Conservation (phyloP, 176 grass and related monocot genomes). For the Juncus effusus region DNA sequence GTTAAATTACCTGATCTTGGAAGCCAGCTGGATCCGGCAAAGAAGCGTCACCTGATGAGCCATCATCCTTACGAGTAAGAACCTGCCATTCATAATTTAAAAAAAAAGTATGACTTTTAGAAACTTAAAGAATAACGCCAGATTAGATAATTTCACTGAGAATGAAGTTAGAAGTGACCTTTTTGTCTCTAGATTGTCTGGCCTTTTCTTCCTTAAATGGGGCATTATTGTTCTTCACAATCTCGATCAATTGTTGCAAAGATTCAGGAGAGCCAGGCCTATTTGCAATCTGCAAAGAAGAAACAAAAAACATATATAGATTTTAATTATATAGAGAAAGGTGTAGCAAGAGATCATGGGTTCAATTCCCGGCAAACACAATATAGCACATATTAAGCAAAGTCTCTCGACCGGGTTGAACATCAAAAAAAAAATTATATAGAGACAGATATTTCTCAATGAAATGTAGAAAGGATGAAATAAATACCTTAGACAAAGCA, state of each 20-base stretch:
- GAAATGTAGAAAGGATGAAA: neutral
- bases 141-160: neutral
- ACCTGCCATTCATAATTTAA: constrained; percentile 42
- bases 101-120: constrained; percentile 7
- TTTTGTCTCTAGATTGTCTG: constrained; percentile 58
- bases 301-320: constrained; percentile 15
- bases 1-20: constrained; percentile 66
- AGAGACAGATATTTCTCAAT: neutral
- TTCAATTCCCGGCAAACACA: too few relatives aligned
- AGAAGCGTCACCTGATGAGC: constrained; percentile 42
- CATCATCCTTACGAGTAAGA: constrained; percentile 59
- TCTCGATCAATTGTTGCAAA: constrained; percentile 73
- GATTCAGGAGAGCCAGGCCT: constrained; percentile 82
- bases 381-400: neutral
- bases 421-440: too few relatives aligned
- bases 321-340: neutral
- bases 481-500: constrained; percentile 67
- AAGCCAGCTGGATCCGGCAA: constrained; percentile 62
- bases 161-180: constrained; percentile 30
- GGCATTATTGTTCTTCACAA: constrained; percentile 56
- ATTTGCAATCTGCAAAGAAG: constrained; percentile 57
- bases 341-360: too few relatives aligned
- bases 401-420: too few relatives aligned
- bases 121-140: neutral
- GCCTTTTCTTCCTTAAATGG: constrained; percentile 76